Percentiles rank a stretch among this genome's conserved stretches.
phyloP scores from a whole-genome alignment of 208 protist species.

The Herpetomonas samuelpessoai region DNA sequence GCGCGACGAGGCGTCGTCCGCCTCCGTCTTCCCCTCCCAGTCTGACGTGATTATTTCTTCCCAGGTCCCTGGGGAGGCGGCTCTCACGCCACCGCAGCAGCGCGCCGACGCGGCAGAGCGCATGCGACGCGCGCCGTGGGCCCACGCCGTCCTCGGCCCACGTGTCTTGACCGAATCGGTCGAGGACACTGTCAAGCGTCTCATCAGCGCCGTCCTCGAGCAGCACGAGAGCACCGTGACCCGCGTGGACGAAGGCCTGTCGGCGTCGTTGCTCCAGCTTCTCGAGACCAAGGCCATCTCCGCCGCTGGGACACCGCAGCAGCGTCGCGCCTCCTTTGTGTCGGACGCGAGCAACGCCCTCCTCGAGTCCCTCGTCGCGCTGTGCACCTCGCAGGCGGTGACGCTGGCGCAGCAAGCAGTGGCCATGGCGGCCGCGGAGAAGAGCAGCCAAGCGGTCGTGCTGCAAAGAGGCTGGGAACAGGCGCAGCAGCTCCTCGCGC shows the following conservation, averaged over 20 bases:
- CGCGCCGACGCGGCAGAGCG: background rate
- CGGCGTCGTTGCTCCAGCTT: slow-evolving; percentile 21
- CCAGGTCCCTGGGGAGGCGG: too few relatives aligned
- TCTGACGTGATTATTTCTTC: background rate
- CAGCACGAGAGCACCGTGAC: slow-evolving; percentile 20
- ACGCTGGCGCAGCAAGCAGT: slow-evolving; percentile 25
- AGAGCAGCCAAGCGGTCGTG: slow-evolving; percentile 8
- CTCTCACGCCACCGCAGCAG: too few relatives aligned
- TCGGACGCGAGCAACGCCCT: slow-evolving; percentile 8
- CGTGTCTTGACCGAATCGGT: slow-evolving; percentile 3
- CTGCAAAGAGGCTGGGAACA: slow-evolving; percentile 16
- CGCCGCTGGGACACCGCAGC: background rate
- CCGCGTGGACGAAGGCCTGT: slow-evolving; percentile 17
- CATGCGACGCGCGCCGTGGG: background rate
- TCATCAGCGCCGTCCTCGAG: slow-evolving; percentile 24
- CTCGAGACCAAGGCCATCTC: slow-evolving; percentile 12
- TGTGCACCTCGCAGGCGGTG: slow-evolving; percentile 36
- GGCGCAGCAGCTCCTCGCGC: slow-evolving; percentile 16
- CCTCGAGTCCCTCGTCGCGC: slow-evolving; percentile 29
- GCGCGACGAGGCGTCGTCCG: background rate
- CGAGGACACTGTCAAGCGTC: slow-evolving; percentile 18
- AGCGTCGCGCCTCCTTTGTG: slow-evolving; percentile 4
- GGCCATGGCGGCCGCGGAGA: slow-evolving; percentile 8
- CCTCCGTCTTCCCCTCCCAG: background rate
- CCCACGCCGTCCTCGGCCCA: slow-evolving; percentile 1